A percentile compares a stretch with the other conserved stretches of the same genome.
phyloP scores from a whole-genome alignment of 371 early-diverging fungal genomes.

The Funneliformis caledonium region DNA sequence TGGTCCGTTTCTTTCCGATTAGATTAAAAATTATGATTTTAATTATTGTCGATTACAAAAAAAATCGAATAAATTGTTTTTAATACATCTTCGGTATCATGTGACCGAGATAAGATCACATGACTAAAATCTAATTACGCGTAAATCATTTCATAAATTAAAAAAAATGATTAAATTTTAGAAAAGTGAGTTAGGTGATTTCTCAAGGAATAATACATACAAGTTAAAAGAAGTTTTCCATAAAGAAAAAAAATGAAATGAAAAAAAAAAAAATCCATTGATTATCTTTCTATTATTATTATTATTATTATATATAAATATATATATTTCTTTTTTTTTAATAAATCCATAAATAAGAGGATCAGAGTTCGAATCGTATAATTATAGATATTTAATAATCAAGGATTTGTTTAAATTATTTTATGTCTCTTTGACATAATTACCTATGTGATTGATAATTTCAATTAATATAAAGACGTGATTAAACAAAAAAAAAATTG shows the following conservation, averaged over 20 bases:
- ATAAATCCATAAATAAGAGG: background rate
- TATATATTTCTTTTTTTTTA: too few relatives aligned
- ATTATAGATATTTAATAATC: background rate
- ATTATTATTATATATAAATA: too few relatives aligned
- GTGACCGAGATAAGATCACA: too few relatives aligned
- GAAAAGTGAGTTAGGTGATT: too few relatives aligned
- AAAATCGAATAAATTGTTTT: background rate
- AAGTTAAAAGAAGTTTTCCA: background rate
- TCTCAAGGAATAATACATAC: background rate
- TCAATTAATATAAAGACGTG: background rate
- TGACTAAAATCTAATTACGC: too few relatives aligned
- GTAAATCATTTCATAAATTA: too few relatives aligned
- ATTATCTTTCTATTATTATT: background rate
- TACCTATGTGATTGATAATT: conserved; percentile 12
- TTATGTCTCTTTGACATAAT: conserved; percentile 29
- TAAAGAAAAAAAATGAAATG: too few relatives aligned
- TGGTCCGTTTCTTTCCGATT: background rate
- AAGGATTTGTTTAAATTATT: too few relatives aligned
- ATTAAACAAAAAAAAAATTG: conserved; percentile 15
- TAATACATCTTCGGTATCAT: too few relatives aligned
- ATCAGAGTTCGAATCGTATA: background rate
- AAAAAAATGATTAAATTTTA: too few relatives aligned
- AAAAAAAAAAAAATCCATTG: background rate
- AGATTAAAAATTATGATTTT: background rate
- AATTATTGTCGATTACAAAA: background rate